Percentiles rank a stretch among this genome's conserved stretches.
Conservation (phyloP, 1,139 yeast genomes). For the Suhomyces wounanorum region DNA sequence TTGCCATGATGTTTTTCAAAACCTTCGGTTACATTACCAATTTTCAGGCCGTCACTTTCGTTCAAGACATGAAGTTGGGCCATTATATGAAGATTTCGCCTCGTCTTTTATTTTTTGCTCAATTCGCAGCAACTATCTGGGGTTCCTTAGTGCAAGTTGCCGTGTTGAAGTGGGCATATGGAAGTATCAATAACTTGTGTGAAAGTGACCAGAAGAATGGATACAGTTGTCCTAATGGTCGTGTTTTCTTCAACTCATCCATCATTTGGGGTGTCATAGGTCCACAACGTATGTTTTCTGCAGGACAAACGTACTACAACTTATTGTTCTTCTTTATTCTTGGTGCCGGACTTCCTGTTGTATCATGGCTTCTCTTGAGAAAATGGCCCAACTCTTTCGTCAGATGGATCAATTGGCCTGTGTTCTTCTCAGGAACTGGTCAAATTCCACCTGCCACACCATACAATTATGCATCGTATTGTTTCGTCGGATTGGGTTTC, state of each 20-base stretch:
- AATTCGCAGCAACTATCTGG: slow-evolving; percentile 50
- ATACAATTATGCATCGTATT: slow-evolving; percentile 45
- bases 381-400: slow-evolving; percentile 51
- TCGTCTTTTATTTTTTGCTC: slow-evolving; percentile 45
- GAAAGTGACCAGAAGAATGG: slow-evolving; percentile 35
- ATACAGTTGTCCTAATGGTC: slow-evolving; percentile 48
- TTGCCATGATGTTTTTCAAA: slow-evolving; percentile 51
- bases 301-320: slow-evolving; percentile 41
- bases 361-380: slow-evolving; percentile 50
- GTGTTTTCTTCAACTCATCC: slow-evolving; percentile 48
- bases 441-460: slow-evolving; percentile 52
- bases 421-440: slow-evolving; percentile 50
- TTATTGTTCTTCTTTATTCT: slow-evolving; percentile 44
- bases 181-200: slow-evolving; percentile 52
- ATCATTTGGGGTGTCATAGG: slow-evolving; percentile 53
- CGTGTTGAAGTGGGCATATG: slow-evolving; percentile 47
- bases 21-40: slow-evolving; percentile 53
- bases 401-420: slow-evolving; percentile 50
- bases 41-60: slow-evolving; percentile 54
- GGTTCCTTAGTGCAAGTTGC: slow-evolving; percentile 47
- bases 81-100: slow-evolving; percentile 57
- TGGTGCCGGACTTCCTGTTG: slow-evolving; percentile 39
- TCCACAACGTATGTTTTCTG: slow-evolving; percentile 42
- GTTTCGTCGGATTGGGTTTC: slow-evolving; percentile 37
- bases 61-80: slow-evolving; percentile 57